Conservation (phyloP, 176 grass and related monocot genomes). For the Themeda triandra region DNA sequence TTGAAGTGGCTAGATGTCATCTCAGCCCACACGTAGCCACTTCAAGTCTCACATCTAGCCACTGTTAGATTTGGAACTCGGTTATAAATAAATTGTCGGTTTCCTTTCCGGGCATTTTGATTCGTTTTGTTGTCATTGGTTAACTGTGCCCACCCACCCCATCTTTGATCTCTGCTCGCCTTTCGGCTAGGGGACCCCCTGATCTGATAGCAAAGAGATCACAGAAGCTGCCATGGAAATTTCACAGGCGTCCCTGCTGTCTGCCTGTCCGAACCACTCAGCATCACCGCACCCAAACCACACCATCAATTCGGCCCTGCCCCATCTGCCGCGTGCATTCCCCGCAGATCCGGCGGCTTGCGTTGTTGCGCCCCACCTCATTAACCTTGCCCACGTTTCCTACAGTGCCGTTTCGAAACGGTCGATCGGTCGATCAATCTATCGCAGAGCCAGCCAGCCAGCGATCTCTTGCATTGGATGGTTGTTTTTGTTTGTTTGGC, state of each 20-base stretch:
- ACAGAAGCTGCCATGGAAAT: slow-evolving; percentile 3
- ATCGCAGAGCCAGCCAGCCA: not conserved
- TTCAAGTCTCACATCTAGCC: too few species aligned
- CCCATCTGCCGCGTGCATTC: not conserved
- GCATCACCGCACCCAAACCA: not conserved
- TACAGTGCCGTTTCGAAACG: not conserved
- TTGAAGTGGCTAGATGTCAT: too few species aligned
- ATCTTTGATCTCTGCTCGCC: not conserved
- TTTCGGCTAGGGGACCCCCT: not conserved
- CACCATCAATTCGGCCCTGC: not conserved
- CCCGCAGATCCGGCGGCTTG: not conserved
- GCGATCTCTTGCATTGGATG: not conserved
- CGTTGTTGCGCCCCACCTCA: too few species aligned
- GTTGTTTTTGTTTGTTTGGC: not conserved
- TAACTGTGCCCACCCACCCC: not conserved
- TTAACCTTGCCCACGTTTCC: not conserved
- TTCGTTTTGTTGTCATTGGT: too few species aligned
- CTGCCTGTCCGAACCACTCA: too few species aligned
- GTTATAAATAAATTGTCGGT: too few species aligned
- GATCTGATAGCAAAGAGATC: not conserved
- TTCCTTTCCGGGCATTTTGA: too few species aligned
- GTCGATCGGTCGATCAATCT: not conserved
- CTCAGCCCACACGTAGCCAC: too few species aligned
- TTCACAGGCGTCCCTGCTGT: not conserved
- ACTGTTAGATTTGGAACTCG: too few species aligned